Base-by-base conservation (phyloP, 23 red algal species). In the Gracilaria gracilis region DNA sequence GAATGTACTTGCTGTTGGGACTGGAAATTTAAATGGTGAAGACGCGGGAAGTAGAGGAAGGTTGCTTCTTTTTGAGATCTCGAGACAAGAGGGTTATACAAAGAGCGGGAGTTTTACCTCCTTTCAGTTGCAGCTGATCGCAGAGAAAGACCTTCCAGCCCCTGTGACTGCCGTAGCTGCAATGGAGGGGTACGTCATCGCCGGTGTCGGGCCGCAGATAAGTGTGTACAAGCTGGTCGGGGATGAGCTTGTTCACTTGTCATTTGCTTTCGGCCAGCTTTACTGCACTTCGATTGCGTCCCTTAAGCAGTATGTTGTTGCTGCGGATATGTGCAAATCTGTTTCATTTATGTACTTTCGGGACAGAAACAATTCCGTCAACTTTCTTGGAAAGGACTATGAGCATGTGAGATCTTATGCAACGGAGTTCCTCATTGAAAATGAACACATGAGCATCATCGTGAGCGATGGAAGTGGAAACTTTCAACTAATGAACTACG, bases 161-260 rank as follows among this genome's bases (percentile, higher is more conserved):
- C 93, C 88, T 47, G 97, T 99, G n/a, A 93, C 94, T n/a, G 91
- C 91, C 27, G 92, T 95, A 19, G 94, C 93, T 20, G 50, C 91
- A 6, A 82, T 99, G 79, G 85, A 99, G 74, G 97, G 94, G 34
- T 96, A 96, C 74, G 90, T 99, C 9, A 80, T 95, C 35, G 93
- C 87, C 16, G 84, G 74, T 4, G 93, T 95, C 0, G 97, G 97
- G 9, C 88, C 97, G 31, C 89, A 84, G 34, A 81, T 99, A 40
- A 95, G 95, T 82, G 93, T 99, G 32, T 99, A 99, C 91, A 99
- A 99, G 72, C 86, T 99, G 17, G 94, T 99, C 20, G 97, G 93
- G 44, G 95, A 96, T 54, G 97, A 99, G 67, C 93, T 99, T 79
- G 88, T 95, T 19, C 95, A 95, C 67, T 72, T 91, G 31, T 99